Conservation (phyloP, 2,329 filamentous ascomycete species). For the Beauveria brongniartii region DNA sequence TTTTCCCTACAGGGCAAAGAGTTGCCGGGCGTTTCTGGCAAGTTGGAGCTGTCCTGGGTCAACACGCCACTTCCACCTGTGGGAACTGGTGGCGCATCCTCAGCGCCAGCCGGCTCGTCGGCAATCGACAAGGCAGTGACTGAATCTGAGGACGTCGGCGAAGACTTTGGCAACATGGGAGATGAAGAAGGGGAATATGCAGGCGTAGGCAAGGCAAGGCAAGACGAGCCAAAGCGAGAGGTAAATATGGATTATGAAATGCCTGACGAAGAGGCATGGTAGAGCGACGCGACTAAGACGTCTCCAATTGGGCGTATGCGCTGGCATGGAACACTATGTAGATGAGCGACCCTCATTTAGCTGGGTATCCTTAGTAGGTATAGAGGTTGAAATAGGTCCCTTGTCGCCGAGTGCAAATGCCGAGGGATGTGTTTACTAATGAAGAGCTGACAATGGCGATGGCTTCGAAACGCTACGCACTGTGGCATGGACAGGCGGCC, state of each 20-base stretch:
- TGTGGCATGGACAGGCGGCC: neutral
- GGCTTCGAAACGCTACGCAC: neutral
- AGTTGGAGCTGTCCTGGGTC: conserved; percentile 59
- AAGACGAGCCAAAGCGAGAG: conserved; percentile 23
- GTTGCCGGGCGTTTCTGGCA: conserved; percentile 54
- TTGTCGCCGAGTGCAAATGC: no score
- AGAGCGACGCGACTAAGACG: neutral
- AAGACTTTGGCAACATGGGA: conserved; percentile 15
- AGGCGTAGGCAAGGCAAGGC: conserved; percentile 5
- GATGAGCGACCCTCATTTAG: neutral
- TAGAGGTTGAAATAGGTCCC: no score
- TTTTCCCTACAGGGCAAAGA: conserved; percentile 46
- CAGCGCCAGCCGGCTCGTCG: conserved; percentile 2
- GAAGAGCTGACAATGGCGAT: neutral
- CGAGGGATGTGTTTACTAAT: no score
- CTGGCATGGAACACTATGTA: neutral
- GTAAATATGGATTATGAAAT: conserved; percentile 47
- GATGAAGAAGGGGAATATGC: conserved; percentile 15
- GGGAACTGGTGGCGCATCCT: neutral
- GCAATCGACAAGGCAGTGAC: conserved; percentile 11
- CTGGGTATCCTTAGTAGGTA: neutral
- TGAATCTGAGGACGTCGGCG: conserved; percentile 3
- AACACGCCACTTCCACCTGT: conserved; percentile 21
- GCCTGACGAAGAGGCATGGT: conserved; percentile 42
- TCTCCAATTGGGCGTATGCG: neutral